Evolutionary conservation across 139 green algal species (phyloP).

Genomic region (Chlamydomonas incerta): DNA sequence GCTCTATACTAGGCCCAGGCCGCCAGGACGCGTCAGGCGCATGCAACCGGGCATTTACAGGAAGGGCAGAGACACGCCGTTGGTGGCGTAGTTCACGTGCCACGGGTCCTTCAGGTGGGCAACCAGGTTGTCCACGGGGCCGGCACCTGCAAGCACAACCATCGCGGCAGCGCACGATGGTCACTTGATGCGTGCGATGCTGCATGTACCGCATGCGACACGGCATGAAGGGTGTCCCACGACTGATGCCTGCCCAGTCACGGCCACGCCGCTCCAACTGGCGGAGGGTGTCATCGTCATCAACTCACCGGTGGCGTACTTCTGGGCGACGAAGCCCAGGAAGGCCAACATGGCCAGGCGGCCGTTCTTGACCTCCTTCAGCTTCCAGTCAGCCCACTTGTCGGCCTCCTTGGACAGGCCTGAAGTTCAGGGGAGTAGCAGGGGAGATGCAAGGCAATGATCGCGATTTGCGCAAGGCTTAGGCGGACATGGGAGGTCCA

Average conservation of each 20-base stretch:
- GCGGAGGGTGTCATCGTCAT: too few species aligned
- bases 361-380: slow-evolving; percentile 85
- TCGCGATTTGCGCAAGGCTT: too few species aligned
- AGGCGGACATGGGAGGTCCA: too few species aligned
- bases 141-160: slow-evolving; percentile 64
- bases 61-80: slow-evolving; percentile 67
- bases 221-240: too few species aligned
- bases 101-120: slow-evolving; percentile 71
- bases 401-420: slow-evolving; percentile 37
- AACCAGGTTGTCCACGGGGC: slow-evolving; percentile 76
- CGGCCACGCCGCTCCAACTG: too few species aligned
- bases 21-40: neutral
- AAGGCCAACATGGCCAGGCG: slow-evolving; percentile 77
- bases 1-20: too few species aligned
- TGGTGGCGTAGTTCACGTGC: slow-evolving; percentile 73
- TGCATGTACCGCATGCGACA: neutral
- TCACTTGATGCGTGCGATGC: too few species aligned
- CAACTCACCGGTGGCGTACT: slow-evolving; percentile 65
- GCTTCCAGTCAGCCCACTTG: slow-evolving; percentile 70
- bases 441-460: too few species aligned
- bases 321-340: slow-evolving; percentile 76
- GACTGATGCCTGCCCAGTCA: too few species aligned
- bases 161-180: neutral
- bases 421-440: too few species aligned
- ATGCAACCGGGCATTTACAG: neutral